These are phyloP conservation scores for Paramecium primaurelia DNA, from an alignment of 73 alveolate genomes.

Conservation along the genomic window DNA sequence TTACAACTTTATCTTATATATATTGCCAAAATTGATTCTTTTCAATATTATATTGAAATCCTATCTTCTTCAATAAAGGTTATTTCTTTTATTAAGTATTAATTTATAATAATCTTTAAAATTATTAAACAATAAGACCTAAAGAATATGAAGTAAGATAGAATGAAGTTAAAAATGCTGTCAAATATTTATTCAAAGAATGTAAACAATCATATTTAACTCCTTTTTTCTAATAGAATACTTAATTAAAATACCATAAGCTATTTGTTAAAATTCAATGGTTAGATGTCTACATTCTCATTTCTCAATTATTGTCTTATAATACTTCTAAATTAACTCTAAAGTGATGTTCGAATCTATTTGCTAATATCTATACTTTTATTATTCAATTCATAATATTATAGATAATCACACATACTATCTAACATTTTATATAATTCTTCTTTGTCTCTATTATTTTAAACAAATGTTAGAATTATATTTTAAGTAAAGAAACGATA, in stretches of 20 bases:
- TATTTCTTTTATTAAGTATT: neutral
- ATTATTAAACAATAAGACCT: neutral
- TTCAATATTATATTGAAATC: neutral
- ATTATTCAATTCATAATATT: constrained; percentile 1
- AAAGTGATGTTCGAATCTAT: neutral
- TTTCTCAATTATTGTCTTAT: neutral
- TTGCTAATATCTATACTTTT: neutral
- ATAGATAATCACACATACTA: constrained; percentile 16
- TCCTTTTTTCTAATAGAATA: neutral
- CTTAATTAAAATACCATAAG: neutral
- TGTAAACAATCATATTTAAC: neutral
- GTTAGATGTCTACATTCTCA: neutral
- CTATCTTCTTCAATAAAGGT: neutral
- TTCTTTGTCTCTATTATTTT: neutral
- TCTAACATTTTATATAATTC: neutral
- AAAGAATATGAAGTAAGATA: neutral
- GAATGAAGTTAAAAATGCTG: neutral
- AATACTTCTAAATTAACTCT: neutral
- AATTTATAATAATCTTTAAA: neutral
- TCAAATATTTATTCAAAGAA: neutral
- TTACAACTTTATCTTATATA: neutral
- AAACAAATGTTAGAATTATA: neutral
- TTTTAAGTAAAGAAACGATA: constrained; percentile 34
- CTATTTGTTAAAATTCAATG: neutral
- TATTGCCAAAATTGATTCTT: constrained; percentile 17